Percentiles rank a stretch among this genome's conserved stretches.
Evolutionary conservation across 306 rosid species (phyloP).

Genomic region (Begonia fuchsioides): DNA sequence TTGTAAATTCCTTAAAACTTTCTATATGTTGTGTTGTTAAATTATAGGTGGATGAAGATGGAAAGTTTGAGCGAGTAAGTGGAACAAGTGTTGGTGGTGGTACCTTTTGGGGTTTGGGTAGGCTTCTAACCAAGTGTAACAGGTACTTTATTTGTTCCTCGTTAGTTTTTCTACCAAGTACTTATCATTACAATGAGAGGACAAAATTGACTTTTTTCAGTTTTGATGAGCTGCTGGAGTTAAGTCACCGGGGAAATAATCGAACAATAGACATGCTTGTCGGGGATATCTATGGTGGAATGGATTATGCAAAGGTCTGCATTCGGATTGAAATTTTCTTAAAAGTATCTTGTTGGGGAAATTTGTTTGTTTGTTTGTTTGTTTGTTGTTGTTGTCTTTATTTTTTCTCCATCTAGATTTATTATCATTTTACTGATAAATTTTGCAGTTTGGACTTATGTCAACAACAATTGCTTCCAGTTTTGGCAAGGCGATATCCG

Average conservation of each 20-base stretch:
- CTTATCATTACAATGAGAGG: neutral
- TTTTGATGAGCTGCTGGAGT: conserved; percentile 86
- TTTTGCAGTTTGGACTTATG: conserved; percentile 64
- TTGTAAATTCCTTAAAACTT: neutral
- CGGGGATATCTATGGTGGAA: conserved; percentile 81
- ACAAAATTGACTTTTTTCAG: conserved; percentile 24
- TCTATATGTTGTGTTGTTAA: conserved; percentile 7
- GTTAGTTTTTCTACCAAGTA: conserved; percentile 6
- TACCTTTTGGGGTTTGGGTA: conserved; percentile 96
- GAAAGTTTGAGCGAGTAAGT: conserved; percentile 85
- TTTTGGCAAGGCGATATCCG: conserved; percentile 87
- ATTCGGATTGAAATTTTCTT: neutral
- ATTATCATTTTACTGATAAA: conserved; percentile 4
- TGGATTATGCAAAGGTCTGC: conserved; percentile 69
- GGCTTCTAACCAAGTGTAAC: conserved; percentile 79
- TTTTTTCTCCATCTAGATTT: neutral
- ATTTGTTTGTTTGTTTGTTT: too few relatives aligned
- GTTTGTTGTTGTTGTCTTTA: neutral
- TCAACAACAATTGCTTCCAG: conserved; percentile 94
- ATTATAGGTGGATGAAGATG: conserved; percentile 78
- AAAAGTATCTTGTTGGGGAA: too few relatives aligned
- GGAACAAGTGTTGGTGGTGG: conserved; percentile 98
- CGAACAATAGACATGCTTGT: conserved; percentile 90
- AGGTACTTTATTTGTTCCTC: conserved; percentile 25
- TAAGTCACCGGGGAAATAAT: conserved; percentile 84